These are phyloP conservation scores for Sonneratia alba DNA, from an alignment of 345 rosid species.

Conservation along the genomic window DNA sequence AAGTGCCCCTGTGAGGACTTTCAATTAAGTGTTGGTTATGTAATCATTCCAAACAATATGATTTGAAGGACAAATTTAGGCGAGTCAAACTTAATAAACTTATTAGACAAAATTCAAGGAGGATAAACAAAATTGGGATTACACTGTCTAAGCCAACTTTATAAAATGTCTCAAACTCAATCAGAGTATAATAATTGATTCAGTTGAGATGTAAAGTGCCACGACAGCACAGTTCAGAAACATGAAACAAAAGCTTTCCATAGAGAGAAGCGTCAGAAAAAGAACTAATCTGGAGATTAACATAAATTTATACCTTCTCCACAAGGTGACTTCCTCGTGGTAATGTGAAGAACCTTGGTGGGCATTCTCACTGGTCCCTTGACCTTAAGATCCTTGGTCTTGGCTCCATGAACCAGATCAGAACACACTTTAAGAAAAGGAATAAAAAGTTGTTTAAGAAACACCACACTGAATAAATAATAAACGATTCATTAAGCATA, in stretches of 20 bases:
- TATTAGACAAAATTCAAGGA: too few species aligned
- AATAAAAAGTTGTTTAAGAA: neutral
- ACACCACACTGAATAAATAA: neutral
- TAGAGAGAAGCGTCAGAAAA: neutral
- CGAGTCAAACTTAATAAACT: too few species aligned
- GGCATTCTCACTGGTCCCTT: constrained; percentile 23
- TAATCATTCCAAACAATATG: too few species aligned
- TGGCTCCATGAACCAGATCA: constrained; percentile 18
- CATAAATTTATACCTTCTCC: constrained; percentile 14
- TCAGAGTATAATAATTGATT: too few species aligned
- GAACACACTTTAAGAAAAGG: constrained; percentile 8
- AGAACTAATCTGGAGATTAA: neutral
- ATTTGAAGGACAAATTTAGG: too few species aligned
- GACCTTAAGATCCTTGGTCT: constrained; percentile 16
- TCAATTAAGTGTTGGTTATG: too few species aligned
- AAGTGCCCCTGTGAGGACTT: too few species aligned
- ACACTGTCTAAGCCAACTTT: too few species aligned
- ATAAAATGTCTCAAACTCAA: too few species aligned
- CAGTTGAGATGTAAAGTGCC: too few species aligned
- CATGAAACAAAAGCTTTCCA: neutral
- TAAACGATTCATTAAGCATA: neutral
- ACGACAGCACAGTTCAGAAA: neutral
- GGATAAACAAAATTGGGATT: too few species aligned
- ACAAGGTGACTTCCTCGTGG: constrained; percentile 20
- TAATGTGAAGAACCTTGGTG: constrained; percentile 20